Conservation (phyloP, 2,329 filamentous ascomycete species). For the Alternaria sp. region DNA sequence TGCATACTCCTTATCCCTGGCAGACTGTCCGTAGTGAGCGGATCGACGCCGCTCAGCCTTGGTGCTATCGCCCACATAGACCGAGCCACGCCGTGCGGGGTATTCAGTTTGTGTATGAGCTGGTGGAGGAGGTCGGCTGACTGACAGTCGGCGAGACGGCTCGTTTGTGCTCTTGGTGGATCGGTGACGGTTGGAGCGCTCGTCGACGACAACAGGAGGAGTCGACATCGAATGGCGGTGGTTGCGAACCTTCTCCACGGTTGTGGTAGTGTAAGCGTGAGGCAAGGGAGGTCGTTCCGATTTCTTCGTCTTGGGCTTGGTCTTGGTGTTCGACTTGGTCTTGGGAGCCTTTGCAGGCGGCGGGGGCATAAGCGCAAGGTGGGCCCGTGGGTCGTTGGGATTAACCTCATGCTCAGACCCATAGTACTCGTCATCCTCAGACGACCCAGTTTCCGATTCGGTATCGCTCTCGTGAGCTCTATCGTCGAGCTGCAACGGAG, state of each 20-base stretch:
- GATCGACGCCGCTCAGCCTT: slow-evolving; percentile 35
- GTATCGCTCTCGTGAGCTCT: slow-evolving; percentile 20
- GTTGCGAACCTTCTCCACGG: slow-evolving; percentile 13
- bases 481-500: slow-evolving; percentile 14
- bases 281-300: slow-evolving; percentile 30
- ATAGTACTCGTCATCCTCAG: slow-evolving; percentile 18
- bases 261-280: slow-evolving; percentile 36
- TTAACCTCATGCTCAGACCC: slow-evolving; percentile 8
- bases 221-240: slow-evolving; percentile 12
- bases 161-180: slow-evolving; percentile 24
- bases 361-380: slow-evolving; percentile 35
- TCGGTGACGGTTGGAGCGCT: slow-evolving; percentile 18
- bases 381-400: slow-evolving; percentile 8
- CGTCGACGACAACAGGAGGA: slow-evolving; percentile 24
- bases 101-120: slow-evolving; percentile 41
- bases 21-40: slow-evolving; percentile 33
- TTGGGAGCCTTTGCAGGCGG: slow-evolving; percentile 21
- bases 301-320: slow-evolving; percentile 1
- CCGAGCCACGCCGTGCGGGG: slow-evolving; percentile 28
- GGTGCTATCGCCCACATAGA: slow-evolving; percentile 36
- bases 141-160: slow-evolving; percentile 26
- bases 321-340: slow-evolving; percentile 15
- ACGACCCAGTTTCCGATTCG: slow-evolving; percentile 20
- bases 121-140: slow-evolving; percentile 44
- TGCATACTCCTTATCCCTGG: slow-evolving; percentile 4